Conservation (phyloP, 139 green algal species). For the Gonium pectorale region DNA sequence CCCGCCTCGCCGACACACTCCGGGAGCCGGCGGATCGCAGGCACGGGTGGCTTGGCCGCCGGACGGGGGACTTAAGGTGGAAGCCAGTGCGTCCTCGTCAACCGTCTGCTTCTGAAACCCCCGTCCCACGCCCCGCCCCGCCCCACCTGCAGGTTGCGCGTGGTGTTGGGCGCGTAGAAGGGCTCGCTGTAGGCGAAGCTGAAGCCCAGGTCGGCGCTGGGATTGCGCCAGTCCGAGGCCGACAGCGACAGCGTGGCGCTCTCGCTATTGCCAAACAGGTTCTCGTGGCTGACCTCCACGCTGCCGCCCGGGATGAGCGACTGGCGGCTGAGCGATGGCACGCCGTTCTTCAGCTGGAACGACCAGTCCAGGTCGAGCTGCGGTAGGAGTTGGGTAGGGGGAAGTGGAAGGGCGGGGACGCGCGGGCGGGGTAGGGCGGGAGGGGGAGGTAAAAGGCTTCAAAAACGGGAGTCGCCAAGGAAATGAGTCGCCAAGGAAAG, state of each 20-base stretch:
- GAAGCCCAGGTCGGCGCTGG: conserved; percentile 56
- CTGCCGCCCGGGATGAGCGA: conserved; percentile 66
- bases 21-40: no score
- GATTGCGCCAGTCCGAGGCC: conserved; percentile 69
- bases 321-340: conserved; percentile 63
- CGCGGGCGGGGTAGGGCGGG: neutral
- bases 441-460: neutral
- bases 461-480: no score
- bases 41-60: no score
- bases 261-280: conserved; percentile 72
- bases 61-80: no score
- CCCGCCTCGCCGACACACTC: no score
- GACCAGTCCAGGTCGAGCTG: conserved; percentile 75
- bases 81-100: no score
- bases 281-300: conserved; percentile 71
- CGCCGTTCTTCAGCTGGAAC: conserved; percentile 65
- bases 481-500: no score
- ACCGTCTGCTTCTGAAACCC: no score
- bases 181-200: conserved; percentile 66
- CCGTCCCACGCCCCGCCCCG: no score
- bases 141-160: conserved; percentile 67
- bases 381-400: neutral
- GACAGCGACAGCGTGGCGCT: conserved; percentile 58
- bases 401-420: neutral
- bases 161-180: conserved; percentile 70